Base-by-base conservation (phyloP, 352 stramenopile species). In the Pythium sp. region DNA sequence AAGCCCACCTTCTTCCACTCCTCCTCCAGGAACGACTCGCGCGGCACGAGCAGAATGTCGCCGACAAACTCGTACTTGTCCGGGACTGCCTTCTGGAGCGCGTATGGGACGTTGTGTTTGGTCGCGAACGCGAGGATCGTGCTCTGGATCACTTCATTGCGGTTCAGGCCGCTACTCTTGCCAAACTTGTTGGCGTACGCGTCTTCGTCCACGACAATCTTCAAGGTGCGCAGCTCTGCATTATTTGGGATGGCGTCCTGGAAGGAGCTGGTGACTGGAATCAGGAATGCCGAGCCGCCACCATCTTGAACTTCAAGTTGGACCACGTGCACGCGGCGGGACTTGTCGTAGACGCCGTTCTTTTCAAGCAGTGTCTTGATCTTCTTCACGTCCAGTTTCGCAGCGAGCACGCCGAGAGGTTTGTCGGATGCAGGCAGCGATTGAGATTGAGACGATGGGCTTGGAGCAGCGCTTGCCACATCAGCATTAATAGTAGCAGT, bases 31-130 rank as follows among this genome's bases (percentile, higher is more conserved):
- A 92, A 96, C 1, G 84, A 77, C 15, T 88, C 81, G 14, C 84
- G 82, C 11, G 84, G 79, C 20, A 94, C 75, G 20, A 95, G 47
- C 54, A 95, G 59, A 3, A 95, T 75, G 70, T 95, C 88, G 28
- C 74, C 69, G 11, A 95, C 72, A 66, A 92, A 94, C 68, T 96
- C 88, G 60, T 85, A 94, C 51, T 87, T 89, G 24, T 91, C 76
- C 0, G 86, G 86, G 43, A 89, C 79, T 6, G 59, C 58, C 11
- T 69, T 75, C 28, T 73, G 59, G 6, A 89, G 73, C 12, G 72
- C 63, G 1, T 67, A 51, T 15, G 81, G 64, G 0, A 93, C 38
- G 20, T 68, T 56, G 61, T 93, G 70, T 57, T 82, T 79, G 24
- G 67, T 78, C 2, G 84, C 87, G 71, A 89, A 86, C 15, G 62